Conservation (phyloP, 768 basidiomycete genomes). For the Boletus pseudopeckii region DNA sequence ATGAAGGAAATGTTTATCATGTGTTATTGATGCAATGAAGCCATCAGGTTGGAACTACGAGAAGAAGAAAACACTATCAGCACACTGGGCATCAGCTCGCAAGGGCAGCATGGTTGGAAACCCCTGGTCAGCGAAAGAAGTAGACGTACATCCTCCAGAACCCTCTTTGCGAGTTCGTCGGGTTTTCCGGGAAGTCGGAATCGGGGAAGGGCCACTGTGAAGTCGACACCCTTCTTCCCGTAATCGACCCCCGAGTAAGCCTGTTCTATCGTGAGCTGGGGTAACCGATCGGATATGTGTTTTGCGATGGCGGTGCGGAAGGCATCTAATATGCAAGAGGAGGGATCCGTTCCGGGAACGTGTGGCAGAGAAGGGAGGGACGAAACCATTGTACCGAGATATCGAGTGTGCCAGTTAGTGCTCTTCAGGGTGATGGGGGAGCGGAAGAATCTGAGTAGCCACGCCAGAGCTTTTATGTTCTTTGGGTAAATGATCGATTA, state of each 20-base stretch:
- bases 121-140: background rate
- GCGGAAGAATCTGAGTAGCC: constrained; percentile 3
- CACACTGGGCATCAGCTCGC: background rate
- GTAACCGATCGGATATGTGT: constrained; percentile 61
- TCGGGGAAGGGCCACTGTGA: constrained; percentile 87
- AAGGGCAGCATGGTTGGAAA: background rate
- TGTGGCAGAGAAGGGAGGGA: constrained; percentile 39
- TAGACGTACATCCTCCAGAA: constrained; percentile 64
- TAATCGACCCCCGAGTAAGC: constrained; percentile 85
- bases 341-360: constrained; percentile 55
- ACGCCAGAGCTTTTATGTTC: constrained; percentile 3
- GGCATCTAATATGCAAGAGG: constrained; percentile 63
- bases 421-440: background rate
- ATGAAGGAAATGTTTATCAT: constrained; percentile 78
- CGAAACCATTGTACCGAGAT: constrained; percentile 27
- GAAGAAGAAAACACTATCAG: background rate
- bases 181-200: constrained; percentile 84
- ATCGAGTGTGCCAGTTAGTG: background rate
- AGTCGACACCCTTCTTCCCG: constrained; percentile 92
- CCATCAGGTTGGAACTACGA: constrained; percentile 80
- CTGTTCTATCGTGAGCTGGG: constrained; percentile 64
- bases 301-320: constrained; percentile 83
- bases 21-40: constrained; percentile 65
- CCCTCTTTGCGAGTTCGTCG: constrained; percentile 70
- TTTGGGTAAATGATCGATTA: background rate